phyloP scores from a whole-genome alignment of 2,329 filamentous ascomycete species.

The Talaromyces rugulosus region DNA sequence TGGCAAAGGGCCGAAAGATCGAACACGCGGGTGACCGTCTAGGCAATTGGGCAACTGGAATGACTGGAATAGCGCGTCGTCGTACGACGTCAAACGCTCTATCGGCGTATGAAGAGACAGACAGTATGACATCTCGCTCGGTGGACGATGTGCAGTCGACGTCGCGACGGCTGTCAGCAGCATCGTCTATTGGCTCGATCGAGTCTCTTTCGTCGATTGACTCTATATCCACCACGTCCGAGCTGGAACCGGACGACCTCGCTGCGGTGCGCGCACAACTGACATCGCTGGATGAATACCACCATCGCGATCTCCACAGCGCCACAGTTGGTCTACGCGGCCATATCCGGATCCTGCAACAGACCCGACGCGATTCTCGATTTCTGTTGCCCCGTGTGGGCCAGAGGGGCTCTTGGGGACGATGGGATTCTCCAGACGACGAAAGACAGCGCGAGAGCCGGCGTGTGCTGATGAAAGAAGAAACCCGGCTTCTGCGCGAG shows the following conservation, averaged over 20 bases:
- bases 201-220: conserved; percentile 35
- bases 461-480: conserved; percentile 30
- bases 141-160: not conserved
- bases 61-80: conserved; percentile 2
- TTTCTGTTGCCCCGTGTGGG: not conserved
- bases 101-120: not conserved
- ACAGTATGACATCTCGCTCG: not conserved
- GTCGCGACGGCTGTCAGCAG: conserved; percentile 25
- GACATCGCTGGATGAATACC: conserved; percentile 29
- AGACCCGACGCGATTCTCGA: conserved; percentile 27
- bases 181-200: conserved; percentile 22
- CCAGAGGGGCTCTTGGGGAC: conserved; percentile 24
- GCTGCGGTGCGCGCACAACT: conserved; percentile 33
- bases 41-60: conserved; percentile 6
- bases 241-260: conserved; percentile 32
- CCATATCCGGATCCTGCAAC: conserved; percentile 29
- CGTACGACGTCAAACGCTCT: not conserved
- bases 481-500: conserved; percentile 33
- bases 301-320: conserved; percentile 32
- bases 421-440: conserved; percentile 34
- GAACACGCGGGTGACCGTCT: conserved; percentile 17
- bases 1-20: conserved; percentile 24
- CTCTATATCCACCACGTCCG: conserved; percentile 33
- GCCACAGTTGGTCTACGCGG: conserved; percentile 32
- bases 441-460: conserved; percentile 26